phyloP scores from a whole-genome alignment of 73 alveolate species.

The Paramecium primaurelia region DNA sequence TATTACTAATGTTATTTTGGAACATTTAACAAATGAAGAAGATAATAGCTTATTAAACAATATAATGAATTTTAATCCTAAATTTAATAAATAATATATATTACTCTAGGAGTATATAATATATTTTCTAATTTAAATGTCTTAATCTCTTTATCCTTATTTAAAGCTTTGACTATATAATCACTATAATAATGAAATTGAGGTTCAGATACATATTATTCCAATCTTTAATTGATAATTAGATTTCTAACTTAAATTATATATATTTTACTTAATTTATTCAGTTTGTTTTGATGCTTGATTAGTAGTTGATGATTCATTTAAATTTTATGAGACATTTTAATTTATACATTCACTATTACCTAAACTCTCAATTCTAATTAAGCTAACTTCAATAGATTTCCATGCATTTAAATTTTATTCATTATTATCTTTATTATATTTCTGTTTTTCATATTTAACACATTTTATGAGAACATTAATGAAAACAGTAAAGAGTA shows the following conservation, averaged over 20 bases:
- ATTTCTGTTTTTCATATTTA: not conserved
- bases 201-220: not conserved
- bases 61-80: not conserved
- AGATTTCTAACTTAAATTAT: not conserved
- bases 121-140: not conserved
- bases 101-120: not conserved
- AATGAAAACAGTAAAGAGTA: not conserved
- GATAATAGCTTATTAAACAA: not conserved
- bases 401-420: not conserved
- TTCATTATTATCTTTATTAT: not conserved
- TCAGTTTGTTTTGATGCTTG: not conserved
- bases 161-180: not conserved
- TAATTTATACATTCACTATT: not conserved
- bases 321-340: not conserved
- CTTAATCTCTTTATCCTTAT: not conserved
- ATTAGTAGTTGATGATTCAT: not conserved
- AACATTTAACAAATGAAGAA: not conserved
- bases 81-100: not conserved
- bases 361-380: not conserved
- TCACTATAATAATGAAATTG: slow-evolving; percentile 13
- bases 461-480: not conserved
- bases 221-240: not conserved
- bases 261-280: not conserved
- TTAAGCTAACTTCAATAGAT: not conserved
- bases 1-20: not conserved